A percentile compares a stretch with the other conserved stretches of the same genome.
These are phyloP conservation scores for Astragalus glycyphyllos DNA, from an alignment of 306 rosid species.

Conservation along the genomic window DNA sequence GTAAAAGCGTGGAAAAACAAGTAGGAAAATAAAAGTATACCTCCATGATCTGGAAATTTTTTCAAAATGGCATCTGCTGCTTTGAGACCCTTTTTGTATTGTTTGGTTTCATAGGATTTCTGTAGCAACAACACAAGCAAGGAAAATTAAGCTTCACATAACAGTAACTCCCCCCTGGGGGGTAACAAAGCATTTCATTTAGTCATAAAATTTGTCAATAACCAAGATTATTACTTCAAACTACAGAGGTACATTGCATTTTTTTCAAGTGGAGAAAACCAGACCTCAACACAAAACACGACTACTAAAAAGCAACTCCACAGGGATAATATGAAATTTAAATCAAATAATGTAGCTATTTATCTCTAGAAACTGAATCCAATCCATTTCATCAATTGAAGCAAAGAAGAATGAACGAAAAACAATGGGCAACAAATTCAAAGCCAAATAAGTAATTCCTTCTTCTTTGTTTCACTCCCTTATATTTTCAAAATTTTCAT, in stretches of 20 bases:
- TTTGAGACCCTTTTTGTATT: conserved; percentile 93
- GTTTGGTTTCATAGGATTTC: conserved; percentile 98
- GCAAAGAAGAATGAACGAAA: not conserved
- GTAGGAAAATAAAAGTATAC: conserved; percentile 43
- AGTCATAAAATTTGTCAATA: conserved; percentile 7
- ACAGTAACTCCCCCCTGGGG: not conserved
- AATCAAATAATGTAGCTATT: conserved; percentile 1
- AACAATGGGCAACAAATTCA: conserved; percentile 10
- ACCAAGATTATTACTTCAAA: conserved; percentile 5
- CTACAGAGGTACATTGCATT: conserved; percentile 7
- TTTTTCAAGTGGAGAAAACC: not conserved
- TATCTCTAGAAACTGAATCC: conserved; percentile 22
- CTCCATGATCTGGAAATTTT: conserved; percentile 96
- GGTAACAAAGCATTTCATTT: conserved; percentile 2
- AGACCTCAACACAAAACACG: conserved; percentile 26
- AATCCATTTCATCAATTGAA: conserved; percentile 34
- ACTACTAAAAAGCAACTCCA: conserved; percentile 16
- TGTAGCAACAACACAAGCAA: conserved; percentile 41
- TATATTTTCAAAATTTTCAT: not conserved
- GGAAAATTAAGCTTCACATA: conserved; percentile 31
- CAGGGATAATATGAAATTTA: not conserved
- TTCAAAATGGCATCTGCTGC: conserved; percentile 94
- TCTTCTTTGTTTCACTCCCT: not conserved
- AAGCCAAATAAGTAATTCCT: not conserved
- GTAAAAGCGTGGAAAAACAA: conserved; percentile 23